Evolutionary conservation across 495 filamentous ascomycete species (phyloP).

Genomic region (Umbilicaria muhlenbergii): DNA sequence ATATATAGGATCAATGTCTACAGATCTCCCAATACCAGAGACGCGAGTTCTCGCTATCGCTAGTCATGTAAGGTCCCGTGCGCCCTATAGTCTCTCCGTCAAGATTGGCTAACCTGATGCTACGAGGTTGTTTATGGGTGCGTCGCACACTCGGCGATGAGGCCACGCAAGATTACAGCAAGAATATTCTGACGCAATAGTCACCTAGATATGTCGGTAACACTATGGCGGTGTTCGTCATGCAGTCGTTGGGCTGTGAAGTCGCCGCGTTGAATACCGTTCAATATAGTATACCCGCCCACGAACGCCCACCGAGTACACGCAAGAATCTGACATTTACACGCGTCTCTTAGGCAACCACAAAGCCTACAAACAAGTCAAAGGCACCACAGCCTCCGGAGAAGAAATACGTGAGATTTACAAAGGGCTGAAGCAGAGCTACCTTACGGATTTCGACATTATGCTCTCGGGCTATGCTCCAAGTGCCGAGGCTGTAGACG

Average conservation of each 20-base stretch:
- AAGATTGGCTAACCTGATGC: slow-evolving; percentile 8
- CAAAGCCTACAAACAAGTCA: slow-evolving; percentile 74
- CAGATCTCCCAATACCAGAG: slow-evolving; percentile 49
- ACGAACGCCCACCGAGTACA: neutral
- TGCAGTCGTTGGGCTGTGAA: slow-evolving; percentile 87
- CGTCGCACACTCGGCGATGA: slow-evolving; percentile 18
- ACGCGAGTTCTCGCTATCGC: slow-evolving; percentile 84
- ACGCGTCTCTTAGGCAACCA: slow-evolving; percentile 56
- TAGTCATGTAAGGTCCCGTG: slow-evolving; percentile 69
- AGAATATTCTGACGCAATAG: neutral
- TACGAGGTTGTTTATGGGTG: slow-evolving; percentile 65
- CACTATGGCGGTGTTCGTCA: slow-evolving; percentile 80
- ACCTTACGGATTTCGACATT: slow-evolving; percentile 76
- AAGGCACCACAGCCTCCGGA: slow-evolving; percentile 64
- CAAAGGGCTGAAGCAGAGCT: slow-evolving; percentile 63
- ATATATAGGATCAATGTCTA: slow-evolving; percentile 3
- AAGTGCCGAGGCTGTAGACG: slow-evolving; percentile 64
- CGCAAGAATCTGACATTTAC: neutral
- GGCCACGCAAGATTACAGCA: neutral
- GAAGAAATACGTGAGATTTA: slow-evolving; percentile 75
- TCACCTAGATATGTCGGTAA: slow-evolving; percentile 79
- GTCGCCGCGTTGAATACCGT: slow-evolving; percentile 89
- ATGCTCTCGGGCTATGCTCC: slow-evolving; percentile 90
- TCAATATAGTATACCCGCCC: slow-evolving; percentile 54
- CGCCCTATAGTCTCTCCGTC: slow-evolving; percentile 2